phyloP scores from a whole-genome alignment of 2,329 filamentous ascomycete species.

The Fusarium coffeatum region DNA sequence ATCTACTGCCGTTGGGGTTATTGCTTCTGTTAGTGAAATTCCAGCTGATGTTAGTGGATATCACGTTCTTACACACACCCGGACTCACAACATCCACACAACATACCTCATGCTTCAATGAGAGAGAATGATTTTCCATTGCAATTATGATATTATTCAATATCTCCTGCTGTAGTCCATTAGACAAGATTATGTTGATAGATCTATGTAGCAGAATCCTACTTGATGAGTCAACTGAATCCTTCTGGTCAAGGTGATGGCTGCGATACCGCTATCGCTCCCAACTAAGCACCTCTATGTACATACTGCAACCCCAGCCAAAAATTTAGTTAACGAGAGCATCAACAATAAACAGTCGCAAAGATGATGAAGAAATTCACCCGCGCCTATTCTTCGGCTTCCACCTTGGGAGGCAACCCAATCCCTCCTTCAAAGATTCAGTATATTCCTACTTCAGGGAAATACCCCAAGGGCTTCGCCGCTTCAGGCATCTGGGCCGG shows the following conservation, averaged over 20 bases:
- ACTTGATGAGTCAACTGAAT: conserved; percentile 12
- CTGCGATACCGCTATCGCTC: conserved; percentile 43
- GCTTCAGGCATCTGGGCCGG: conserved; percentile 90
- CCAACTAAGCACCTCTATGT: background rate
- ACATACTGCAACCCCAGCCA: conserved; percentile 21
- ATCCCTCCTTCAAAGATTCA: conserved; percentile 87
- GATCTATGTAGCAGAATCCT: background rate
- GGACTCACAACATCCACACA: background rate
- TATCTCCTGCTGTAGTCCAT: background rate
- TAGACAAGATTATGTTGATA: background rate
- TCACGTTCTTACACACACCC: background rate
- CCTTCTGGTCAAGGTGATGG: conserved; percentile 21
- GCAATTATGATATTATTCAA: background rate
- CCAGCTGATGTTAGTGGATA: background rate
- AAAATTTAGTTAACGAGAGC: conserved; percentile 18
- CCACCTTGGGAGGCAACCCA: conserved; percentile 43
- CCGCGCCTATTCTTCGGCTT: conserved; percentile 51
- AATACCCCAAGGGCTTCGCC: conserved; percentile 89
- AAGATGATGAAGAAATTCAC: conserved; percentile 50
- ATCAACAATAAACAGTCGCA: conserved; percentile 25
- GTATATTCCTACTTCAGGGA: conserved; percentile 86
- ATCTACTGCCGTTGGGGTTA: background rate
- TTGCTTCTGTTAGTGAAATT: background rate
- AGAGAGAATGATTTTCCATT: background rate
- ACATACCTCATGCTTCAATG: background rate